Conservation (phyloP, 2,329 filamentous ascomycete genomes). For the Hypoxylon sp. region DNA sequence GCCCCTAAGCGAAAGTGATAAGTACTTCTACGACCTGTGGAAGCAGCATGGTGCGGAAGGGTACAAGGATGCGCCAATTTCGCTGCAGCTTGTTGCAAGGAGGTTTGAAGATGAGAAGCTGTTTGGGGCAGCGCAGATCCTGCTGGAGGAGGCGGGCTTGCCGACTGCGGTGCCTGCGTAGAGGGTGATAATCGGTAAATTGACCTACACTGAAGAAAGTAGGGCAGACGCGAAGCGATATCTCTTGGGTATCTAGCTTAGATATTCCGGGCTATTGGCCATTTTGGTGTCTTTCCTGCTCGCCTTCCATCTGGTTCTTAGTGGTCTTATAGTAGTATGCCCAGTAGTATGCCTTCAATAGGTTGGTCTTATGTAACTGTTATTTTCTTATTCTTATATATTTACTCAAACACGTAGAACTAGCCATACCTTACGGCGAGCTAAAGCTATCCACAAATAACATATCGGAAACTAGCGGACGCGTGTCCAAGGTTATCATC, state of each 20-base stretch:
- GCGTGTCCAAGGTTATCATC: no score
- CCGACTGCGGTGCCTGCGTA: conserved; percentile 46
- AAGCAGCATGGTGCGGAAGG: conserved; percentile 55
- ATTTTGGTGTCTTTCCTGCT: neutral
- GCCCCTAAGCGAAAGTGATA: conserved; percentile 44
- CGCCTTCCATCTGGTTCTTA: neutral
- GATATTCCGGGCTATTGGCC: neutral
- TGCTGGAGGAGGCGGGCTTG: conserved; percentile 54
- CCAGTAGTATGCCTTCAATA: no score
- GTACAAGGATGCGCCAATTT: conserved; percentile 59
- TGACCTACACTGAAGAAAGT: neutral
- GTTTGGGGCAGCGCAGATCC: conserved; percentile 53
- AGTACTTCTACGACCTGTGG: conserved; percentile 54
- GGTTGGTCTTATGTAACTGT: no score
- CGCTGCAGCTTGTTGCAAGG: conserved; percentile 58
- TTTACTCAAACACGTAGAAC: no score
- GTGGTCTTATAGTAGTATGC: neutral
- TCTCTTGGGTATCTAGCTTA: no score
- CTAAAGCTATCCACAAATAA: no score
- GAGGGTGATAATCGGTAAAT: neutral
- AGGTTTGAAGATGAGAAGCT: conserved; percentile 58
- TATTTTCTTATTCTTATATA: no score
- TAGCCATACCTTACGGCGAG: no score
- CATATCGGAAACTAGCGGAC: no score
- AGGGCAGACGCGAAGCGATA: neutral